Evolutionary conservation across 495 filamentous ascomycete species (phyloP).

Genomic region (Xylaria scruposa): DNA sequence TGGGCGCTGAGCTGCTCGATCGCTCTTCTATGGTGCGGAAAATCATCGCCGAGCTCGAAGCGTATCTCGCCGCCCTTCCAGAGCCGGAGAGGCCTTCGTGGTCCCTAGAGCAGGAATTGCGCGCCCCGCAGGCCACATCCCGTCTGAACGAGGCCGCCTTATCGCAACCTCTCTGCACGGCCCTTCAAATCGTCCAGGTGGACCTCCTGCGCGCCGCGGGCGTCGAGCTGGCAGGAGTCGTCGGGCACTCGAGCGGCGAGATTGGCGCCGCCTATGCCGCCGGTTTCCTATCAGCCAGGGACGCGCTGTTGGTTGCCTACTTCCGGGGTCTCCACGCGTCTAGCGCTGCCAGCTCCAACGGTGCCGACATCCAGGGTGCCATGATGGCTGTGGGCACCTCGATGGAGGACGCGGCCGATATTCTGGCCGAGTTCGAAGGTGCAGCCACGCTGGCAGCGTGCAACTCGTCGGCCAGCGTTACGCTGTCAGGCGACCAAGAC

Average conservation of each 20-base stretch:
- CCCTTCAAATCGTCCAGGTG: slow-evolving; percentile 55
- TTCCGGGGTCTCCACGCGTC: slow-evolving; percentile 52
- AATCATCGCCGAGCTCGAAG: no score
- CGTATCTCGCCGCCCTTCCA: no score
- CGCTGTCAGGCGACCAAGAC: slow-evolving; percentile 50
- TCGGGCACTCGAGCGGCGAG: slow-evolving; percentile 68
- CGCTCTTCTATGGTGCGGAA: no score
- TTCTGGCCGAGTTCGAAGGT: slow-evolving; percentile 33
- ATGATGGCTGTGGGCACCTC: slow-evolving; percentile 60
- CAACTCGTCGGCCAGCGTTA: slow-evolving; percentile 53
- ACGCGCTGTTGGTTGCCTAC: slow-evolving; percentile 60
- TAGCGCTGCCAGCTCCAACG: not conserved
- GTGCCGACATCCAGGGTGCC: slow-evolving; percentile 40
- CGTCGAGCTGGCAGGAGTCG: slow-evolving; percentile 51
- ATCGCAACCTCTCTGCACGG: slow-evolving; percentile 41
- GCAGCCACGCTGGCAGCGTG: slow-evolving; percentile 36
- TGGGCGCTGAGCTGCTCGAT: no score
- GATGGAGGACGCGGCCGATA: slow-evolving; percentile 45
- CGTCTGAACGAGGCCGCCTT: no score
- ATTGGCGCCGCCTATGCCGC: slow-evolving; percentile 59
- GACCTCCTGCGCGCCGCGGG: slow-evolving; percentile 52
- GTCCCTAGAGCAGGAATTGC: no score
- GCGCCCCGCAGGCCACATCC: no score
- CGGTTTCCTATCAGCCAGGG: slow-evolving; percentile 41
- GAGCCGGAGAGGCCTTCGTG: no score